These are phyloP conservation scores for Diaporthe batatas DNA, from an alignment of 2,329 filamentous ascomycete genomes.

Conservation along the genomic window DNA sequence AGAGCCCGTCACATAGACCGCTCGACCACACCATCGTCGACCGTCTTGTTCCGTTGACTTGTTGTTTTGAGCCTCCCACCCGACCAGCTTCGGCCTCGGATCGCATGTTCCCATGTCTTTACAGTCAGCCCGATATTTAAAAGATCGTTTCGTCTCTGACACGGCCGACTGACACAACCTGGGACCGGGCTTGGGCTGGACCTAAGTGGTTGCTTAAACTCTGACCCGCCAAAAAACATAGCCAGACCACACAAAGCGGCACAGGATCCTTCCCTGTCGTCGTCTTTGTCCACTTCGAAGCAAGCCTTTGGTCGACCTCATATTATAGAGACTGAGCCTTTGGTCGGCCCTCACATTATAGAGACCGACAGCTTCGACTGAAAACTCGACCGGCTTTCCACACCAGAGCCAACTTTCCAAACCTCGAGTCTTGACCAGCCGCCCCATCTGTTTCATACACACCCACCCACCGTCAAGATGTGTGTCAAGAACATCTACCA, in stretches of 20 bases:
- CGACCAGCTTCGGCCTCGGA: constrained; percentile 2
- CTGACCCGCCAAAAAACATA: constrained; percentile 33
- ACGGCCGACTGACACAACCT: constrained; percentile 52
- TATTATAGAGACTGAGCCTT: constrained; percentile 11
- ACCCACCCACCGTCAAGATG: constrained; percentile 47
- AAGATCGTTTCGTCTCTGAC: constrained; percentile 50
- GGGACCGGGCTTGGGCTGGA: constrained; percentile 38
- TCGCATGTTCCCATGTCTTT: constrained; percentile 52
- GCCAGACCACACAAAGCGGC: constrained; percentile 30
- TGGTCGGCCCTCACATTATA: constrained; percentile 12
- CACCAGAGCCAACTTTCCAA: constrained; percentile 8
- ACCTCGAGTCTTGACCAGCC: constrained; percentile 17
- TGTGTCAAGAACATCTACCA: constrained; percentile 52
- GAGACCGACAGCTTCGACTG: constrained; percentile 2
- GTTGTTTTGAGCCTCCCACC: constrained; percentile 9
- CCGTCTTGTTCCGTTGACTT: constrained; percentile 11
- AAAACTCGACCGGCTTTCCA: constrained; percentile 20
- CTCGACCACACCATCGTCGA: constrained; percentile 34
- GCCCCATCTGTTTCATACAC: constrained; percentile 30
- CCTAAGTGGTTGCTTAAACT: constrained; percentile 35
- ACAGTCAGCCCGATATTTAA: constrained; percentile 45
- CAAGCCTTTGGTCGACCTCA: constrained; percentile 12
- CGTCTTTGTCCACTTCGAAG: constrained; percentile 40
- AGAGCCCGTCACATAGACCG: constrained; percentile 34
- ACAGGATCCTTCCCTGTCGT: constrained; percentile 36